Evolutionary conservation across 202 grass and related monocot genomes (phyloP).

Genomic region (Miscanthus sacchariflorus): DNA sequence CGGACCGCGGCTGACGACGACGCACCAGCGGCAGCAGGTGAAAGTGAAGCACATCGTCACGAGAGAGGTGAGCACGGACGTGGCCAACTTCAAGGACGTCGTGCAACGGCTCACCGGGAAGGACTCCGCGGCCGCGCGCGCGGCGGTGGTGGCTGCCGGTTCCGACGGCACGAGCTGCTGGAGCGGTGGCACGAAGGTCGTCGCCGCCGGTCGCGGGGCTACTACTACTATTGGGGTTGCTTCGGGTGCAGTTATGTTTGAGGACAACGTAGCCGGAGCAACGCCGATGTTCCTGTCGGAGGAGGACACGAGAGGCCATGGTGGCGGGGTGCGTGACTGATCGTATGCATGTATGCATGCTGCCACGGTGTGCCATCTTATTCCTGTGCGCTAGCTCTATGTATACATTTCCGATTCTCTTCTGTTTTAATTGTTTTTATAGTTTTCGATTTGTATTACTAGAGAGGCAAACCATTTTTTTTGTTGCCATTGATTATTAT

Average conservation of each 20-base stretch:
- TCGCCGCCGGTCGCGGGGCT: neutral
- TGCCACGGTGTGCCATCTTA: neutral
- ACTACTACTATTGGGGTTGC: neutral
- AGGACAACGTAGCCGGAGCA: neutral
- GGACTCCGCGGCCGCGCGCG: conserved; percentile 49
- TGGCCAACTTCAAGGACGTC: conserved; percentile 55
- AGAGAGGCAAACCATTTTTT: neutral
- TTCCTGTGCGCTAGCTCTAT: neutral
- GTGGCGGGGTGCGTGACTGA: conserved; percentile 14
- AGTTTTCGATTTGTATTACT: neutral
- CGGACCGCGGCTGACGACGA: neutral
- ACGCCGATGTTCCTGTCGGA: neutral
- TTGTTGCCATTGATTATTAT: neutral
- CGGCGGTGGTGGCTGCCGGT: neutral
- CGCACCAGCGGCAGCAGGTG: neutral
- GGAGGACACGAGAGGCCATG: neutral
- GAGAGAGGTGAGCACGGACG: conserved; percentile 47
- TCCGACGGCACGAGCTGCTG: neutral
- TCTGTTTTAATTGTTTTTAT: neutral
- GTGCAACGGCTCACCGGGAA: conserved; percentile 61
- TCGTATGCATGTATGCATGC: no score
- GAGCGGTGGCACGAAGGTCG: neutral
- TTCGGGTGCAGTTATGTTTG: neutral
- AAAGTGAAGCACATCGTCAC: conserved; percentile 60
- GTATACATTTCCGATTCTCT: no score